Base-by-base conservation (phyloP, 1,284 basidiomycete genomes). In the Acaromyces ingoldii region DNA sequence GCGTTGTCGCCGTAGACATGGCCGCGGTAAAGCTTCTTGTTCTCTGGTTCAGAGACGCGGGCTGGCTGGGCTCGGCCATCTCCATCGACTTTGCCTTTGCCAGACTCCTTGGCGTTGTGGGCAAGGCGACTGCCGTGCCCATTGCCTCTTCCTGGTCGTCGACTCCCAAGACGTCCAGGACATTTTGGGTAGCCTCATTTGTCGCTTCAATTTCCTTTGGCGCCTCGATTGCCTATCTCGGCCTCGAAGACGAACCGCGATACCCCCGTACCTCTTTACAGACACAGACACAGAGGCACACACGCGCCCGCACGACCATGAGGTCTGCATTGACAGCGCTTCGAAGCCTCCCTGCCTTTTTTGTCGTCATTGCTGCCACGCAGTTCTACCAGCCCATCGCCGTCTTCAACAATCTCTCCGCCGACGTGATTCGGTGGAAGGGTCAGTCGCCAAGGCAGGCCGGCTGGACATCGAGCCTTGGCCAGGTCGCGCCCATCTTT, bases 401-500 rank as follows among this genome's bases (percentile, higher is more conserved):
- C 1, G 72, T 78, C 5, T 61, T 61, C 17, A 68, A 76, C n/a
- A 79, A 76, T 59, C 68, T 65, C 6, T 65, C 77, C 5, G 75
- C 78, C 37, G 79, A 80, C 44, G 74, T 78, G 49, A 75, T 78
- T 53, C 60, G 67, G 19, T 46, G 68, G 19, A 78, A 78, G 0
- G 66, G 79, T 10, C 74, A 76, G 0, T 67, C 70, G 2, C 71
- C 55, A n/a, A 64, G 75, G 13, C 70, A 74, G 2, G 78, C 79
- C 1, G 79, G 78, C 7, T 80, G 79, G 61, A 79, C 77, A 39
- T 58, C 68, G 1, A 70, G 75, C 0, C 55, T 79, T 17, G 74
- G 76, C 15, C 69, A 75, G 45, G 64, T 79, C 28, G 76, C 79
- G n/a, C 77, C 78, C 0, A 79, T 79, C 50, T 67, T 79, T 10